These are phyloP conservation scores for Circinella umbellata DNA, from an alignment of 371 early-diverging fungal genomes.

Conservation along the genomic window DNA sequence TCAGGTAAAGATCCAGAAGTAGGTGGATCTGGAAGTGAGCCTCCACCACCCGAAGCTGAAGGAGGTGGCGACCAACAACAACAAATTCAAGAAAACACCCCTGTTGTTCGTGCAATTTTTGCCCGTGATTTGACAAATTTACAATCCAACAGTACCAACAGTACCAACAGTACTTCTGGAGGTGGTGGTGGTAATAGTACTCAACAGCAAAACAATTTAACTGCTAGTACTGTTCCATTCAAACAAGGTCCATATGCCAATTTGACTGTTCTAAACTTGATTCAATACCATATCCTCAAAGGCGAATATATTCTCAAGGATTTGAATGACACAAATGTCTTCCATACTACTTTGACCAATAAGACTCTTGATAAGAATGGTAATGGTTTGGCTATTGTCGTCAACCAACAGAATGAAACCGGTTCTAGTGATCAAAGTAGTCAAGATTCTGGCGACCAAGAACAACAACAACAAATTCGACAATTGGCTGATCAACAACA, in stretches of 20 bases:
- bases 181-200: constrained; percentile 5
- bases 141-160: background rate
- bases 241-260: constrained; percentile 13
- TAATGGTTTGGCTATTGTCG: constrained; percentile 33
- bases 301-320: constrained; percentile 24
- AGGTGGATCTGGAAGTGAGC: constrained; percentile 1
- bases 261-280: constrained; percentile 29
- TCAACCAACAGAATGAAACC: constrained; percentile 21
- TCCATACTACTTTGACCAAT: constrained; percentile 32
- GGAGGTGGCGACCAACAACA: constrained; percentile 5
- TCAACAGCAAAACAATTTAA: background rate
- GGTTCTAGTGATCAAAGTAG: too few relatives aligned
- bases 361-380: constrained; percentile 25
- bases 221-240: constrained; percentile 11
- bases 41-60: background rate
- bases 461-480: constrained; percentile 7
- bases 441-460: background rate
- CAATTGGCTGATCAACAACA: constrained; percentile 4
- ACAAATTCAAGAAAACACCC: too few relatives aligned
- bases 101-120: constrained; percentile 7
- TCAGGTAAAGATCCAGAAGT: background rate
- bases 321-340: constrained; percentile 21
- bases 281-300: constrained; percentile 41
- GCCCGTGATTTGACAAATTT: background rate
- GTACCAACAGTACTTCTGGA: background rate